A percentile compares a stretch with the other conserved stretches of the same genome.
These are phyloP conservation scores for Radiomyces spectabilis DNA, from an alignment of 192 early-diverging fungal genomes.

Conservation along the genomic window DNA sequence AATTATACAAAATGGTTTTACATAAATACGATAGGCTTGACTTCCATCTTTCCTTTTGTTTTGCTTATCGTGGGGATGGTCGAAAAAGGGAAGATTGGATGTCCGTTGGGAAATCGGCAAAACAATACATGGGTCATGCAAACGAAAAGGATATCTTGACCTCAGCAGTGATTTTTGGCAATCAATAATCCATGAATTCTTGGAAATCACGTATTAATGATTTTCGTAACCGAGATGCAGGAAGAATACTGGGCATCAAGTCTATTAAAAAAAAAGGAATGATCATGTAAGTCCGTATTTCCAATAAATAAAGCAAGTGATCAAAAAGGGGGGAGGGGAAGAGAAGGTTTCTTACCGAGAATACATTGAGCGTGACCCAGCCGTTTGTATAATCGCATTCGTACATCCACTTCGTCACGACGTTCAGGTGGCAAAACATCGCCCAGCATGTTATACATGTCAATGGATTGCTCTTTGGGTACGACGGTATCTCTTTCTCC, in stretches of 20 bases:
- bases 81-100: too few species aligned
- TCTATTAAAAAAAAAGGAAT: conserved; percentile 1
- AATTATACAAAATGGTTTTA: too few species aligned
- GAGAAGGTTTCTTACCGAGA: too few species aligned
- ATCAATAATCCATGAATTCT: conserved; percentile 22
- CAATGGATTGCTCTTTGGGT: conserved; percentile 17
- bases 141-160: too few species aligned
- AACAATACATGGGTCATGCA: too few species aligned
- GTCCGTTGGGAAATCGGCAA: too few species aligned
- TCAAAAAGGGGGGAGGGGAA: too few species aligned
- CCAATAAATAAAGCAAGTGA: background rate
- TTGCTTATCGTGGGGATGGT: too few species aligned
- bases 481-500: conserved; percentile 27
- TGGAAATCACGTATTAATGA: conserved; percentile 14
- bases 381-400: conserved; percentile 27
- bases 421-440: conserved; percentile 19
- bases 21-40: too few species aligned
- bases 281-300: background rate
- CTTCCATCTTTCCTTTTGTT: too few species aligned
- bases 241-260: conserved; percentile 14
- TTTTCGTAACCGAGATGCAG: conserved; percentile 1
- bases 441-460: conserved; percentile 26
- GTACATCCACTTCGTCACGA: conserved; percentile 25
- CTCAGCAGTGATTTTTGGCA: too few species aligned
- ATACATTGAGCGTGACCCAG: conserved; percentile 29